These are phyloP conservation scores for Anthoceros angustus DNA, from an alignment of 225 moss, liverwort and hornwort genomes.

Conservation along the genomic window DNA sequence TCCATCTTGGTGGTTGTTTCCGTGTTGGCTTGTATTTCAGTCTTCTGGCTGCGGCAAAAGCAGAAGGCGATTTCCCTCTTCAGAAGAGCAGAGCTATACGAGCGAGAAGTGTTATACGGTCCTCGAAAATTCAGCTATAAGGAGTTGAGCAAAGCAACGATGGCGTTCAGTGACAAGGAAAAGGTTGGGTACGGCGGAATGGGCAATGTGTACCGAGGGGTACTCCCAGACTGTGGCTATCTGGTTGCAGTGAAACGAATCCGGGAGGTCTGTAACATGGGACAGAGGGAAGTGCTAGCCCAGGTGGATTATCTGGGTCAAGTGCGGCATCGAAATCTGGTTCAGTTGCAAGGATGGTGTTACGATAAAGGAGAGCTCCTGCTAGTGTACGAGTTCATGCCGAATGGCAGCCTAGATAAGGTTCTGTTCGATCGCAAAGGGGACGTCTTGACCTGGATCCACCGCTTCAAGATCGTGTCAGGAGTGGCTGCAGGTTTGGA, in stretches of 20 bases:
- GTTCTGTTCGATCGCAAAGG: conserved; percentile 18
- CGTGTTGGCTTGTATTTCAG: not conserved
- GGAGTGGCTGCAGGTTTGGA: conserved; percentile 30
- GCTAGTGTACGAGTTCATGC: conserved; percentile 26
- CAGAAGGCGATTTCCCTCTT: not conserved
- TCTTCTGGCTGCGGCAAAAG: conserved; percentile 1
- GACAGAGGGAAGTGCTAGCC: conserved; percentile 12
- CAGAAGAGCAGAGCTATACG: not conserved
- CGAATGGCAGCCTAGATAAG: conserved; percentile 34
- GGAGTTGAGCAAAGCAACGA: conserved; percentile 13
- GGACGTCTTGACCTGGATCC: conserved; percentile 22
- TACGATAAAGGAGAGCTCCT: conserved; percentile 62
- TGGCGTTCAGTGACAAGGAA: not conserved
- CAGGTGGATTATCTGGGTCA: conserved; percentile 12
- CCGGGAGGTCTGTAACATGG: conserved; percentile 10
- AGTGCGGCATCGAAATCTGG: conserved; percentile 30
- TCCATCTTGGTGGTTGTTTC: not conserved
- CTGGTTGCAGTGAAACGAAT: conserved; percentile 16
- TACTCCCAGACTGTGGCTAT: conserved; percentile 3
- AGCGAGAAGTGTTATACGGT: conserved; percentile 6
- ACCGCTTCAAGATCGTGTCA: conserved; percentile 25
- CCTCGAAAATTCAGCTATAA: conserved; percentile 11
- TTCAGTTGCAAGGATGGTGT: conserved; percentile 66
- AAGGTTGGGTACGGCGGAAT: conserved; percentile 13
- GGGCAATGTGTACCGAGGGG: conserved; percentile 14